Evolutionary conservation across 225 moss, liverwort and hornwort genomes (phyloP).

Genomic region (Takakia lepidozioides): DNA sequence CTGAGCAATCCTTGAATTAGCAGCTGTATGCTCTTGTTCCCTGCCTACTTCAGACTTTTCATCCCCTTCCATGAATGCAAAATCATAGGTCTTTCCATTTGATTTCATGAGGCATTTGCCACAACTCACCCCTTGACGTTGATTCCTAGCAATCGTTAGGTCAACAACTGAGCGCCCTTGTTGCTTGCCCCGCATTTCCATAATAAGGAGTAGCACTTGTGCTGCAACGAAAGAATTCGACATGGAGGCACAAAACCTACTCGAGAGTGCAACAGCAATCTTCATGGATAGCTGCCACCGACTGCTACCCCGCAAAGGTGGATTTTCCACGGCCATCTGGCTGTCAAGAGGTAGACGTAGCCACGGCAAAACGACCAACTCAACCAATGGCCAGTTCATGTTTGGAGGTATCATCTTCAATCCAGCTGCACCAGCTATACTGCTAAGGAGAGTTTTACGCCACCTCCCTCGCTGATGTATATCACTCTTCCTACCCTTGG

Average conservation of each 20-base stretch:
- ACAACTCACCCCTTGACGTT: conserved; percentile 8
- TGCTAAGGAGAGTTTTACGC: conserved; percentile 18
- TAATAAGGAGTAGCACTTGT: conserved; percentile 19
- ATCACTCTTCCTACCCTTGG: conserved; percentile 9
- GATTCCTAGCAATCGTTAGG: conserved; percentile 7
- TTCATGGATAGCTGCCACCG: conserved; percentile 32
- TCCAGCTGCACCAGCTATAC: conserved; percentile 30
- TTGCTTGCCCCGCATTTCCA: conserved; percentile 22
- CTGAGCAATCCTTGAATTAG: background rate
- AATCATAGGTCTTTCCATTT: conserved; percentile 9
- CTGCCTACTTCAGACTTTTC: background rate
- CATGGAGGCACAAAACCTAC: conserved; percentile 26
- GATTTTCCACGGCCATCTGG: conserved; percentile 6
- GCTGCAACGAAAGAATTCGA: conserved; percentile 29
- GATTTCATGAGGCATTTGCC: conserved; percentile 8
- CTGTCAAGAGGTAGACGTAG: conserved; percentile 11
- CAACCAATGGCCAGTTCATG: conserved; percentile 24
- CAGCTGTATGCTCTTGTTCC: background rate
- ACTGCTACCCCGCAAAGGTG: conserved; percentile 8
- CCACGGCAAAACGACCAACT: conserved; percentile 21
- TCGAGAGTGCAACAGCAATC: conserved; percentile 25
- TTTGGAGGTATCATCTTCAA: conserved; percentile 23
- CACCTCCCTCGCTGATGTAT: conserved; percentile 21
- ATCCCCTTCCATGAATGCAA: conserved; percentile 1
- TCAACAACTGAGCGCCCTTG: conserved; percentile 9